Base-by-base conservation (phyloP, 1,139 yeast genomes). In the Suhomyces maxii region DNA sequence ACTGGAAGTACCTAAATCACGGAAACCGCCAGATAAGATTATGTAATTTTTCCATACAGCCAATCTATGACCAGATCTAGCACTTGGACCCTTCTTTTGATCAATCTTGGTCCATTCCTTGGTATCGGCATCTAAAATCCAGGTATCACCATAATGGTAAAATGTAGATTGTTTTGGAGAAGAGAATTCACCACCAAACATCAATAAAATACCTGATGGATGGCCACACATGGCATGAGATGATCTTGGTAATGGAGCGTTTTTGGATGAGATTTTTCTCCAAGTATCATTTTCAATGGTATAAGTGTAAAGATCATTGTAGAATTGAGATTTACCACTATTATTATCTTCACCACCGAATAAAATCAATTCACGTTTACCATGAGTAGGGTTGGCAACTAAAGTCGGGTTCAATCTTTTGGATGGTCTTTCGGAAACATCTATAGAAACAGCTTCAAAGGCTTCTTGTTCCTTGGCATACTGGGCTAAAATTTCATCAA, bases 111-210 rank as follows among this genome's bases (percentile, higher is more conserved):
- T 77, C 98, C 98, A 93, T 66, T 90, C 97, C 58, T 88, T 89
- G 12, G 86, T 74, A 31, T 80, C 83, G 1, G 91, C 80, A 59
- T 93, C 98, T 50, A 93, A 71, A 44, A 91, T 76, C 98, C 98
- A 93, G 3, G 97, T 86, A 61, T 93, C 99, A 14, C 97, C 95
- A 64, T 89, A 93, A 66, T 93, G 99, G 65, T 93, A 95, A 65
- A 93, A 93, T 0, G 97, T 89, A 42, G 90, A 84, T 65, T 93
- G 99, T 60, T 91, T 93, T 2, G 98, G 98, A 7, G 96, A 88
- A 1, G 97, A 89, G 58, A 93, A 93, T 66, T 93, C 99, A 55
- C 99, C 99, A 44, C 98, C 99, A 70, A 89, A 93, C 75, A 93
- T 68, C 50, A 93, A 68, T 26, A 89, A 78, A 1, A 90, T 70